Conservation (phyloP, 495 filamentous ascomycete species). For the Penicillium soppii region DNA sequence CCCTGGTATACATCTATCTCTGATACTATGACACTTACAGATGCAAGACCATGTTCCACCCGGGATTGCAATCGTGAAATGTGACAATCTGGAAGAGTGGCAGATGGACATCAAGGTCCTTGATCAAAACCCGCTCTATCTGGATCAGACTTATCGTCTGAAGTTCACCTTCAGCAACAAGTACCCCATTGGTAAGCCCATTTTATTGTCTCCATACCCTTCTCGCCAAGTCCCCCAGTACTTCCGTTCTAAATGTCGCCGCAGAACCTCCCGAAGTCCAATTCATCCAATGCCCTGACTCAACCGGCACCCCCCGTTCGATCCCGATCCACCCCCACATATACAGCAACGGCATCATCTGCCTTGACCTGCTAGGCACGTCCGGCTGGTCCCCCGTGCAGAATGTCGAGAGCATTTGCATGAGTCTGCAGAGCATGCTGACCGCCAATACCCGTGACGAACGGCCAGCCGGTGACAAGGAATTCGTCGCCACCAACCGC, state of each 20-base stretch:
- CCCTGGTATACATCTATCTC: background rate
- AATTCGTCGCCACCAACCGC: constrained; percentile 78
- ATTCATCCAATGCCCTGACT: constrained; percentile 59
- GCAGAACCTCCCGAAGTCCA: constrained; percentile 90
- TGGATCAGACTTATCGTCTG: constrained; percentile 74
- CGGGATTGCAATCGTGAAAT: constrained; percentile 77
- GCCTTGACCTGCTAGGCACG: constrained; percentile 84
- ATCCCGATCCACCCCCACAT: constrained; percentile 98
- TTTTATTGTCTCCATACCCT: background rate
- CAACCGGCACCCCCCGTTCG: constrained; percentile 53
- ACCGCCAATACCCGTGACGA: constrained; percentile 91
- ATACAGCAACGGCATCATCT: constrained; percentile 98
- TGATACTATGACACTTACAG: constrained; percentile 18
- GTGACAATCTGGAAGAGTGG: constrained; percentile 87
- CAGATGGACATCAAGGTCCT: constrained; percentile 88
- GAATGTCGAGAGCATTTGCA: constrained; percentile 94
- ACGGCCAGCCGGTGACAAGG: constrained; percentile 78
- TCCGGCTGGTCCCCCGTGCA: constrained; percentile 96
- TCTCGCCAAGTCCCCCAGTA: too few relatives aligned
- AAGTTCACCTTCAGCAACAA: constrained; percentile 79
- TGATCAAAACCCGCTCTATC: constrained; percentile 88
- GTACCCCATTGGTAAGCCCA: constrained; percentile 81
- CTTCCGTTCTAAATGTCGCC: too few relatives aligned
- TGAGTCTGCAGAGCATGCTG: constrained; percentile 98
- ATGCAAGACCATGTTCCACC: constrained; percentile 52